A percentile compares a stretch with the other conserved stretches of the same genome.
Evolutionary conservation across 2,329 filamentous ascomycete genomes (phyloP).

Genomic region (Fusarium clavum): DNA sequence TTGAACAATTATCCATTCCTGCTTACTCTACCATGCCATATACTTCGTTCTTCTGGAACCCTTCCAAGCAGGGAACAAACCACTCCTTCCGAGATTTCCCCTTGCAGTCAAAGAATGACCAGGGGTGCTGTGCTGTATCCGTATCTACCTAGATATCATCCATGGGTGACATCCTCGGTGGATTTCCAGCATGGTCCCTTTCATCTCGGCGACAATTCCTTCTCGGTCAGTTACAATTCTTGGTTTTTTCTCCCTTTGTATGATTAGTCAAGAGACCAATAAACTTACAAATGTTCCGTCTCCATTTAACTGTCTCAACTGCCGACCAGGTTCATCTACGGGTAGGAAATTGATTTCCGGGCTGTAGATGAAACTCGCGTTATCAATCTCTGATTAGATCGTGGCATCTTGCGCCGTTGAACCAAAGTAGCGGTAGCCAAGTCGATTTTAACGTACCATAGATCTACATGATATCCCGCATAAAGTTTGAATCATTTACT

Average conservation of each 20-base stretch:
- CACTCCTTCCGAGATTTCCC: not conserved
- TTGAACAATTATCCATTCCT: not conserved
- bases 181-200: constrained; percentile 12
- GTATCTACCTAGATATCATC: not conserved
- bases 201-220: constrained; percentile 25
- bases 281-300: not conserved
- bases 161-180: not conserved
- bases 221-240: constrained; percentile 4
- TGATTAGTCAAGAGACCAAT: not conserved
- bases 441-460: not conserved
- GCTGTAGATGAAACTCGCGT: constrained; percentile 14
- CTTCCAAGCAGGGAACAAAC: constrained; percentile 11
- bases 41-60: constrained; percentile 19
- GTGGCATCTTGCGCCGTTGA: not conserved
- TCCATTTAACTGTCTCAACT: constrained; percentile 7
- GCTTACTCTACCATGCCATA: not conserved
- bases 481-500: not conserved
- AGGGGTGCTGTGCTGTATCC: constrained; percentile 1
- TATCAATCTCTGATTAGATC: constrained; percentile 25
- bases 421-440: not conserved
- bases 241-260: not conserved
- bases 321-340: constrained; percentile 10
- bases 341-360: constrained; percentile 18
- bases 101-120: not conserved
- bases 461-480: not conserved